Evolutionary conservation across 345 rosid species (phyloP), one percentile per base, ranked within the genome.

Genomic region (Brassica rapa): DNA sequence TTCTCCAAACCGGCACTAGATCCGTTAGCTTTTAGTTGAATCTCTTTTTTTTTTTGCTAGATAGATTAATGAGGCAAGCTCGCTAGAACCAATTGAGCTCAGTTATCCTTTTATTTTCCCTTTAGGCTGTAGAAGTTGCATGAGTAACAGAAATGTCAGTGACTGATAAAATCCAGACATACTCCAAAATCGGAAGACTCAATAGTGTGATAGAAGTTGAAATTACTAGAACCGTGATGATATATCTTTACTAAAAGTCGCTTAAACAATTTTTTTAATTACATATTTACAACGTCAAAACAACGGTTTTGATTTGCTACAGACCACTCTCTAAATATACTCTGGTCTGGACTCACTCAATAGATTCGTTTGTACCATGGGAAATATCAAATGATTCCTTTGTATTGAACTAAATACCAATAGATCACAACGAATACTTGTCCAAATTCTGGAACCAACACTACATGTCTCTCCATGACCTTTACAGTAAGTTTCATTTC

Each of bases 401-500:
- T 60, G 61, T 68, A 68, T 60, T 55, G 43, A 60, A 59, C 25
- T 16, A 60, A 43, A 21, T 76, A 76, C 68, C 19, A 30, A 60
- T 30, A 68, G 12, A 77, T 53, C 65, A 71, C 49, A 71, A 37
- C 3, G 60, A 64, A 53, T 71, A 37, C 55, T 63, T 56, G 33
- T 71, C 33, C 66, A 49, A 70, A 51, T 70, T 75, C 70, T 77
- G 43, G 24, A 77, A 53, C 57, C 59, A 71, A 10, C 10, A 11
- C 16, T 35, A 55, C 9, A 46, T 53, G 55, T 62, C 14, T 63
- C 59, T 70, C 6, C 12, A 32, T 49, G 62, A 53, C 70, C 75
- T 77, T 77, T 77, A 77, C 80, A 62, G 10, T 77, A 43, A 51
- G 75, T 41, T 39, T 39, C 46, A 12, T 43, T 43, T 32, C 27